Evolutionary conservation across 139 green algal genomes (phyloP), one percentile per base, ranked within the genome.

Genomic region (Penium margaritaceum): DNA sequence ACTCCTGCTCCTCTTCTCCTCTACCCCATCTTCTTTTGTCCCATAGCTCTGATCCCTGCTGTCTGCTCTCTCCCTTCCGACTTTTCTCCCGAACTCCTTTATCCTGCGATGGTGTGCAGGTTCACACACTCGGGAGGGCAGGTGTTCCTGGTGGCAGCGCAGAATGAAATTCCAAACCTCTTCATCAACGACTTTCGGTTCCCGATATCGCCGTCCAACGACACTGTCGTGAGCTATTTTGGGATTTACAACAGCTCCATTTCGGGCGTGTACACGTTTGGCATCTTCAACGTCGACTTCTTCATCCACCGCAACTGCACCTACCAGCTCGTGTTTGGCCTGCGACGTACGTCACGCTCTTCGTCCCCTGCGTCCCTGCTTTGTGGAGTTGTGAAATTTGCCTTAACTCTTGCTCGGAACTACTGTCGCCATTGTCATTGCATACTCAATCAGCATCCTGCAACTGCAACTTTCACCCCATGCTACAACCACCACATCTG

Each of bases 281-380:
- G 46, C 46, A 57, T 57, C 46, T 57, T 57, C 9, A 57, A 57
- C 46, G 19, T 57, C 46, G 24, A 54, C 43, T 54, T 27, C 43
- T 54, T 27, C 43, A 19, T 54, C 17, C 43, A 57, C 46, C 46
- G 24, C 19, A 57, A 21, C 46, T 57, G 46, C 46, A 21, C n/a
- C 19, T 57, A 29, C 12, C 19, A 57, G 12, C 46, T 57, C 46
- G 46, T 29, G 12, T 57, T 57, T 15, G n/a, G n/a, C n/a, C n/a
- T n/a, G n/a, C n/a, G n/a, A n/a, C n/a, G n/a, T n/a, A n/a, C n/a
- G n/a, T n/a, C n/a, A n/a, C n/a, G n/a, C n/a, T n/a, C n/a, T n/a
- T n/a, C n/a, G n/a, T n/a, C n/a, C n/a, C n/a, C n/a, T n/a, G n/a
- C n/a, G n/a, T n/a, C n/a, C n/a, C n/a, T n/a, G n/a, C n/a, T n/a